Evolutionary conservation across 2,329 filamentous ascomycete species (phyloP), one percentile per base, ranked within the genome.

Genomic region (Penicillium olsonii): DNA sequence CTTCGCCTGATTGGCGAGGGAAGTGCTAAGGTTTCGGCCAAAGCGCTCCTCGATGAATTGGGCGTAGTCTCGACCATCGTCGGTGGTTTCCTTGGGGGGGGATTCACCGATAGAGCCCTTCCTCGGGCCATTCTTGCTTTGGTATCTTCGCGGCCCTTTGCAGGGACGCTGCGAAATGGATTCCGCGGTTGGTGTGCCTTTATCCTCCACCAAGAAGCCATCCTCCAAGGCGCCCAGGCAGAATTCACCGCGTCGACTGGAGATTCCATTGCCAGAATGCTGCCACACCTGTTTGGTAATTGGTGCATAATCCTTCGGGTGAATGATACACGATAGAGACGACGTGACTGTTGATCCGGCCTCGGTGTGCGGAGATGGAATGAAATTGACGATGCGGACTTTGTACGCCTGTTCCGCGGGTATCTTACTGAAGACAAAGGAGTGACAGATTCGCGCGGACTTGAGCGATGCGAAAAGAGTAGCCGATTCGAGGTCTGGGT

Each of bases 201-300:
- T 72, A 26, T 68, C 67, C 44, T 84, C 78, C 2, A 83, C 76
- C 42, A 89, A 75, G 35, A 88, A 75, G 0, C 85, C 85, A 54
- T 92, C 85, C 31, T 81, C 80, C 55, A 95, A 83, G 2, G 92
- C 79, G 35, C 81, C 78, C 52, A 91, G 84, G 66, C 89, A 96
- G 69, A 95, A 96, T 67, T 96, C 92, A 27, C 90, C 92, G 34
- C 91, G 84, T 42, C 94, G 85, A 68, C 92, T 96, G 0, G 92
- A 96, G 12, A 96, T 80, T 14, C 94, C 94, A 54, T 96, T 92
- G 17, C 94, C 94, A 0, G 89, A 88, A 69, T 99, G 94, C 69
- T 97, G 94, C 94, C 94, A 99, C 64, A 95, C 96, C 63, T 91
- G 83, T 70, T 96, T 97, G n/a, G 90, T 89, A 51, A 88, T 71